phyloP scores from a whole-genome alignment of 1,284 basidiomycete genomes.

The Sporisorium reilianum region DNA sequence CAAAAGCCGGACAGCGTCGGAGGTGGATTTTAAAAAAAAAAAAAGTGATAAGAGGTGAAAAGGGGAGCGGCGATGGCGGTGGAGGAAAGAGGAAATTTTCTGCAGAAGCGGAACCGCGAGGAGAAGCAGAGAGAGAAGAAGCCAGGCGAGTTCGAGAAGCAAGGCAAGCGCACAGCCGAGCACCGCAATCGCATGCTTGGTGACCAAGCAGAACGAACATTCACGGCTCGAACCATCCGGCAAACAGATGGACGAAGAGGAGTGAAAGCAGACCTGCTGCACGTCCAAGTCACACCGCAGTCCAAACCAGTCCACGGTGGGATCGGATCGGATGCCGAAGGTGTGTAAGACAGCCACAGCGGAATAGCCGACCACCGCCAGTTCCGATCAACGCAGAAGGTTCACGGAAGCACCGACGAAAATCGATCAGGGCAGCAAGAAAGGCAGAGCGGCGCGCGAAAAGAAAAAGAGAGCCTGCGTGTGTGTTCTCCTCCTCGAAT shows the following conservation, averaged over 20 bases:
- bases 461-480: conserved; percentile 16
- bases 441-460: conserved; percentile 13
- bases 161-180: not conserved
- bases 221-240: conserved; percentile 37
- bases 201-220: conserved; percentile 9
- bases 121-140: no score
- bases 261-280: conserved; percentile 32
- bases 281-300: conserved; percentile 32
- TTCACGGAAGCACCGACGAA: conserved; percentile 24
- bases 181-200: conserved; percentile 1
- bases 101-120: not conserved
- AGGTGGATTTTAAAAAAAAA: conserved; percentile 6
- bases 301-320: not conserved
- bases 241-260: conserved; percentile 17
- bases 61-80: not conserved
- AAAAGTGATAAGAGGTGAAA: conserved; percentile 2
- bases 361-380: conserved; percentile 23
- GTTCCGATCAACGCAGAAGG: conserved; percentile 2
- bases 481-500: not conserved
- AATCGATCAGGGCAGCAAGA: conserved; percentile 6
- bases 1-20: conserved; percentile 20
- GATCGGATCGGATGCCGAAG: conserved; percentile 21
- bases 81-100: not conserved
- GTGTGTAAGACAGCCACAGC: not conserved
- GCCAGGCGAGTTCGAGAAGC: not conserved